phyloP scores from a whole-genome alignment of 129 eudicot species.

The Flaveria linearis region DNA sequence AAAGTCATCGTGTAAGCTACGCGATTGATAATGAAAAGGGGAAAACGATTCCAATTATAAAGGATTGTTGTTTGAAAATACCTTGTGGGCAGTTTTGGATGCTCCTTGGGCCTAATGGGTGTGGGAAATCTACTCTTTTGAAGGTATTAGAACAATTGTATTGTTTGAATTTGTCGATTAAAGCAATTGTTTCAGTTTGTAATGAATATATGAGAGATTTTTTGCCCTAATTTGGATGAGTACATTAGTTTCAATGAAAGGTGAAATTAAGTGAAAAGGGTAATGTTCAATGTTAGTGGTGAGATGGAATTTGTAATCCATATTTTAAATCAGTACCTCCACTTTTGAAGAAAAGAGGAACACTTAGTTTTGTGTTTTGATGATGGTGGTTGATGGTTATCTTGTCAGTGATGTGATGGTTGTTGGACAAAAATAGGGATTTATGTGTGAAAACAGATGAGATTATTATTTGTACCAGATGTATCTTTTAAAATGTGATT shows the following conservation, averaged over 20 bases:
- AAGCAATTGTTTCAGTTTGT: neutral
- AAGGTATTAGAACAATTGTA: constrained; percentile 39
- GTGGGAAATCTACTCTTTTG: constrained; percentile 92
- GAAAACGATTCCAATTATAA: constrained; percentile 50
- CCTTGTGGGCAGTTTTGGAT: constrained; percentile 92
- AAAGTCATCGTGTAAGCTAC: constrained; percentile 59
- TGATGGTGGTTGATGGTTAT: neutral
- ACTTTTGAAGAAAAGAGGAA: neutral
- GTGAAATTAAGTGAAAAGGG: neutral
- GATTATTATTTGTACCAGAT: neutral
- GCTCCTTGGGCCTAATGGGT: constrained; percentile 98
- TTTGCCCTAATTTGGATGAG: constrained; percentile 8
- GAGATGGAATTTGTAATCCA: too few species aligned
- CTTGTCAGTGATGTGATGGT: neutral
- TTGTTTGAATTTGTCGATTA: neutral
- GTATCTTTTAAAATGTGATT: neutral
- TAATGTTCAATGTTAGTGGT: too few species aligned
- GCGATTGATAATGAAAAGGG: constrained; percentile 51
- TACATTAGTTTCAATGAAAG: neutral
- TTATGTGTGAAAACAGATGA: neutral
- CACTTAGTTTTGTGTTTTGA: neutral
- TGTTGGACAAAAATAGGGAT: neutral
- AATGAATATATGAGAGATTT: neutral
- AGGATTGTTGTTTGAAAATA: constrained; percentile 66
- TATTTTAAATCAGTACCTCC: too few species aligned